A percentile compares a stretch with the other conserved stretches of the same genome.
These are phyloP conservation scores for Anacardium occidentale DNA, from an alignment of 345 rosid species.

Conservation along the genomic window DNA sequence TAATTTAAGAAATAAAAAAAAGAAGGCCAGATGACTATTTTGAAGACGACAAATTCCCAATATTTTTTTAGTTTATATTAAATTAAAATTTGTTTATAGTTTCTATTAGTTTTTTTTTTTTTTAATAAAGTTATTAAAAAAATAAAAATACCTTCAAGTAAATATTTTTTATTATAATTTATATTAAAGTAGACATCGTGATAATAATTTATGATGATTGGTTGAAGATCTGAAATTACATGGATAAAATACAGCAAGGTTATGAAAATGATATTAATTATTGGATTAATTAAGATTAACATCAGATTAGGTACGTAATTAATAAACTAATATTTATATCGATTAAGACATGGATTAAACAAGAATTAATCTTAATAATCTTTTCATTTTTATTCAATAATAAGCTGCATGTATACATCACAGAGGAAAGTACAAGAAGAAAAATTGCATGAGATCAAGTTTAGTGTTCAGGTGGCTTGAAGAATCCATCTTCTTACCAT, in stretches of 20 bases:
- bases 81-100: no score
- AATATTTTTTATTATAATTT: no score
- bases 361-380: not conserved
- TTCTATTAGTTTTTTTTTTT: no score
- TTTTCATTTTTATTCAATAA: not conserved
- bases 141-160: no score
- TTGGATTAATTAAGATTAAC: not conserved
- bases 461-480: not conserved
- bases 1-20: not conserved
- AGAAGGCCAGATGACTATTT: no score
- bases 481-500: not conserved
- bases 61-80: no score
- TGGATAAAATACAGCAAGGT: not conserved
- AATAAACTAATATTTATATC: not conserved
- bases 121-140: no score
- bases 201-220: not conserved
- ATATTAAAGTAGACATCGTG: no score
- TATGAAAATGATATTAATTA: not conserved
- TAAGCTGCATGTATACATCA: not conserved
- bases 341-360: not conserved
- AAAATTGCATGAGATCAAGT: not conserved
- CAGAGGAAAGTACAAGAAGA: not conserved
- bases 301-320: not conserved
- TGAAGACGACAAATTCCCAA: no score
- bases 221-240: not conserved